Evolutionary conservation across 2,329 filamentous ascomycete species (phyloP).

Genomic region (Pseudogymnoascus sp.): DNA sequence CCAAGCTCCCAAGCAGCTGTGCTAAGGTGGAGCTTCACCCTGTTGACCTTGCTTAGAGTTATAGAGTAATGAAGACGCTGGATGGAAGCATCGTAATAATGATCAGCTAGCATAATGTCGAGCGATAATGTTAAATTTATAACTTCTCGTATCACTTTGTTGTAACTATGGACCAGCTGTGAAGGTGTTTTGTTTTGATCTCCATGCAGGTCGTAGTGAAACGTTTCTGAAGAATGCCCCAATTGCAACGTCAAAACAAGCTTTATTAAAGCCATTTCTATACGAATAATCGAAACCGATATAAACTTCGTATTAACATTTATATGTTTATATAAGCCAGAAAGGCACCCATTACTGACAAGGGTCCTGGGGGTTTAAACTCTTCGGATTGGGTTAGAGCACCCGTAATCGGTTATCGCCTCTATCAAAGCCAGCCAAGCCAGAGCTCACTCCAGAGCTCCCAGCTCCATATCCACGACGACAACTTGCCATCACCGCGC

Average conservation of each 20-base stretch:
- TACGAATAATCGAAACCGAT: neutral
- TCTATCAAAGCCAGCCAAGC: conserved; percentile 3
- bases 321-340: conserved; percentile 1
- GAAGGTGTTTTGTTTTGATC: neutral
- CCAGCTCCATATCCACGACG: neutral
- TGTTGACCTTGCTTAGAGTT: conserved; percentile 1
- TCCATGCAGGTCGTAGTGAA: neutral
- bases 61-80: neutral
- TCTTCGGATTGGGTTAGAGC: conserved; percentile 5
- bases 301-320: neutral
- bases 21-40: conserved; percentile 15
- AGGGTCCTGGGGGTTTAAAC: neutral
- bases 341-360: neutral
- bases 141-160: neutral
- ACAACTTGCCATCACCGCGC: neutral
- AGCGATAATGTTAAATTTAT: neutral
- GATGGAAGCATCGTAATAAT: neutral
- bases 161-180: neutral
- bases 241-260: neutral
- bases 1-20: conserved; percentile 16
- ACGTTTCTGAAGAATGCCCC: neutral
- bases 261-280: neutral
- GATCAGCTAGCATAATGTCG: neutral
- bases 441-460: conserved; percentile 5
- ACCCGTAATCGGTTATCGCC: conserved; percentile 6